Conservation (phyloP, 73 alveolate genomes). For the Paramecium pentaurelia region DNA sequence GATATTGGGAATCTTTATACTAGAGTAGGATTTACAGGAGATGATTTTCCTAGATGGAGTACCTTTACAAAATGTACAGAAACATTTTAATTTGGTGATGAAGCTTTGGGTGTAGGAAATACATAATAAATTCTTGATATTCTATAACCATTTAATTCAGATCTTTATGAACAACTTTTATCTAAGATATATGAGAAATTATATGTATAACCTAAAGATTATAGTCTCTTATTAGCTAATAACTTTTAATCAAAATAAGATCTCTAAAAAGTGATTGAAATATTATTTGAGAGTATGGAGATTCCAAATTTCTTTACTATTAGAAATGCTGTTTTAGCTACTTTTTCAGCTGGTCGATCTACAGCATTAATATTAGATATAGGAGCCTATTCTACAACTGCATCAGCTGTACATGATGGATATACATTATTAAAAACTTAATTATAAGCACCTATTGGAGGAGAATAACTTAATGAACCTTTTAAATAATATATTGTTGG, state of each 20-base stretch:
- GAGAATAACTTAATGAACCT: slow-evolving; percentile 73
- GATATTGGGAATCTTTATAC: slow-evolving; percentile 69
- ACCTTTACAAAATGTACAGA: slow-evolving; percentile 70
- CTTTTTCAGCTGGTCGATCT: slow-evolving; percentile 90
- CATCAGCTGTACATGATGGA: slow-evolving; percentile 96
- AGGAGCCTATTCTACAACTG: slow-evolving; percentile 88
- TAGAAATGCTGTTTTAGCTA: slow-evolving; percentile 86
- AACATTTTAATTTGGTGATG: slow-evolving; percentile 61
- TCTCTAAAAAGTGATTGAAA: slow-evolving; percentile 82
- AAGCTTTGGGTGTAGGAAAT: slow-evolving; percentile 14
- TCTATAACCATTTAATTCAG: slow-evolving; percentile 57
- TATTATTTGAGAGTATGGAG: slow-evolving; percentile 86
- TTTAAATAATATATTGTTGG: neutral
- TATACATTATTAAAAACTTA: slow-evolving; percentile 85
- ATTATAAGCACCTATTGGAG: slow-evolving; percentile 88
- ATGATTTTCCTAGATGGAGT: slow-evolving; percentile 88
- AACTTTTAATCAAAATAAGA: slow-evolving; percentile 73
- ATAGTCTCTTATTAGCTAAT: slow-evolving; percentile 88
- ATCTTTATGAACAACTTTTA: slow-evolving; percentile 65
- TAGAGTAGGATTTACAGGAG: slow-evolving; percentile 93
- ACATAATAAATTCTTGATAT: slow-evolving; percentile 18
- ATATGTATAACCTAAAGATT: slow-evolving; percentile 76
- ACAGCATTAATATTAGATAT: slow-evolving; percentile 93
- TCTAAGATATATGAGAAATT: slow-evolving; percentile 67
- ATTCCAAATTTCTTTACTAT: slow-evolving; percentile 89